These are phyloP conservation scores for Datura wrightii DNA, from an alignment of 257 asterid genomes.

Conservation along the genomic window DNA sequence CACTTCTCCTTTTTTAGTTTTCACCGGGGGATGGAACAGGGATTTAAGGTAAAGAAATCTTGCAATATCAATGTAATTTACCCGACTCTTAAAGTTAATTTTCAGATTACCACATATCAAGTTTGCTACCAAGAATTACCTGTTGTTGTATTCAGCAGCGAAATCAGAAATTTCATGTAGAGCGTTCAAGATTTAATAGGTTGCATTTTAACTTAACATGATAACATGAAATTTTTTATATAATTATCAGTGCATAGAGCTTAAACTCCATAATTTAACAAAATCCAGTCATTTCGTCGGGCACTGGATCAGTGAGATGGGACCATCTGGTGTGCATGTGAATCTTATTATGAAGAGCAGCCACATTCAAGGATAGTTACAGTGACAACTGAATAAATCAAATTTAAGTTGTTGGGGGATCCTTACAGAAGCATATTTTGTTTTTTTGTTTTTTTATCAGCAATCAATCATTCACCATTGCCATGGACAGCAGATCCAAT, in stretches of 20 bases:
- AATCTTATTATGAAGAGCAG: neutral
- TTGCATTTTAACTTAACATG: neutral
- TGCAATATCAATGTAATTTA: too few relatives aligned
- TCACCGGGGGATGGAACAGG: too few relatives aligned
- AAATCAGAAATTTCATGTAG: too few relatives aligned
- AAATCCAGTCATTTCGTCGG: neutral
- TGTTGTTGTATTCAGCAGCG: too few relatives aligned
- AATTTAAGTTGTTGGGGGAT: neutral
- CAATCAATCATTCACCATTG: neutral
- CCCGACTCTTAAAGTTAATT: too few relatives aligned
- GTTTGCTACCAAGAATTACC: too few relatives aligned
- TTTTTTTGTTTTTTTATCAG: neutral
- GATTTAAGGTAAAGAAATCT: too few relatives aligned
- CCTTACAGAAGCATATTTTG: neutral
- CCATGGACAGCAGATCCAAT: conserved; percentile 34
- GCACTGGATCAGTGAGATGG: neutral
- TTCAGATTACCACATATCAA: too few relatives aligned
- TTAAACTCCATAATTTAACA: neutral
- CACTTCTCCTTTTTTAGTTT: too few relatives aligned
- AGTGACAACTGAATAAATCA: conserved; percentile 6
- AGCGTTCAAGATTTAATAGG: too few relatives aligned
- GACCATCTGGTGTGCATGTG: neutral
- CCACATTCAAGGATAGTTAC: conserved; percentile 14
- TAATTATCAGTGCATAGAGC: neutral
- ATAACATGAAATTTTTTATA: neutral